These are phyloP conservation scores for Phyllosticta citriasiana DNA, from an alignment of 2,329 filamentous ascomycete species.

Conservation along the genomic window DNA sequence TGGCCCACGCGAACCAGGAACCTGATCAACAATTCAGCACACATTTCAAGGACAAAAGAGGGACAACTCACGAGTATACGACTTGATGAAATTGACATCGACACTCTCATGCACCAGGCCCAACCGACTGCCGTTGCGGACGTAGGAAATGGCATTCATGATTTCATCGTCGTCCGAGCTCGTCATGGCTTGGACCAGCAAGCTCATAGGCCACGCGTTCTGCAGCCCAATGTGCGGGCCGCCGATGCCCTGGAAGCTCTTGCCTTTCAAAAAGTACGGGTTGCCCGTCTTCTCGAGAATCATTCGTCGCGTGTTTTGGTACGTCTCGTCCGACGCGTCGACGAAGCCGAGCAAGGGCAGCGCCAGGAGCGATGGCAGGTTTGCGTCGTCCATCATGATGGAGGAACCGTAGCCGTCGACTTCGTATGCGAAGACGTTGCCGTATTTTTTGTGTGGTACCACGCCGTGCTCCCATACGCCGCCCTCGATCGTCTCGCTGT, in stretches of 20 bases:
- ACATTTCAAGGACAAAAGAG: neutral
- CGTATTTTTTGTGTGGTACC: slow-evolving; percentile 62
- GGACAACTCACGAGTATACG: slow-evolving; percentile 59
- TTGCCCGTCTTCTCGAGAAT: slow-evolving; percentile 67
- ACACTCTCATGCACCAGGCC: slow-evolving; percentile 90
- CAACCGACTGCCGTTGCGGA: slow-evolving; percentile 63
- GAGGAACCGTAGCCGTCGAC: slow-evolving; percentile 77
- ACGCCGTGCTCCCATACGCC: slow-evolving; percentile 82
- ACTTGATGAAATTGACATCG: slow-evolving; percentile 58
- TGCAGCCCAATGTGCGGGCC: slow-evolving; percentile 73
- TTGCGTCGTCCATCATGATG: slow-evolving; percentile 84
- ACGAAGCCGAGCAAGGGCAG: slow-evolving; percentile 72
- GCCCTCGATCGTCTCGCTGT: slow-evolving; percentile 57
- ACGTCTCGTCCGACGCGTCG: slow-evolving; percentile 53
- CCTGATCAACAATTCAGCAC: slow-evolving; percentile 27
- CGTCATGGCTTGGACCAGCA: slow-evolving; percentile 86
- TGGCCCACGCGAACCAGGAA: slow-evolving; percentile 97
- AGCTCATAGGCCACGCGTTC: slow-evolving; percentile 95
- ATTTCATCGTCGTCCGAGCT: slow-evolving; percentile 79
- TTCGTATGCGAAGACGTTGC: slow-evolving; percentile 76
- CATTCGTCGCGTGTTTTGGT: slow-evolving; percentile 81
- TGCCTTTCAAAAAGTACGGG: slow-evolving; percentile 76
- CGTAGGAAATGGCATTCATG: slow-evolving; percentile 56
- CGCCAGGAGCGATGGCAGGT: slow-evolving; percentile 71
- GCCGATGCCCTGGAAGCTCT: slow-evolving; percentile 76